Conservation (phyloP, 129 eudicot genomes). For the Lactuca sativa region DNA sequence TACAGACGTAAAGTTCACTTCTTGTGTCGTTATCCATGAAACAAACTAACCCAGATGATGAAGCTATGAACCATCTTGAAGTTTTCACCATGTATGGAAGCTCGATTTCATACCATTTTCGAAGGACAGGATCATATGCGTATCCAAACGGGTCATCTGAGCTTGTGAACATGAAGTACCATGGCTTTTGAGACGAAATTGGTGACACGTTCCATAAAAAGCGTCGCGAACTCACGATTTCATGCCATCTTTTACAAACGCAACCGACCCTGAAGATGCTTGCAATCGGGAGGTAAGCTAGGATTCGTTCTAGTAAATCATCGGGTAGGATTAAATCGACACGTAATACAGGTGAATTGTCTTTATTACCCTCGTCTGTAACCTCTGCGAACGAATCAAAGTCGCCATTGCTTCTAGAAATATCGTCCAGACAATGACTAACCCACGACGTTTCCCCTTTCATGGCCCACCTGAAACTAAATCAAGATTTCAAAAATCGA, state of each 20-base stretch:
- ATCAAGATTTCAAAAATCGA: constrained; percentile 9
- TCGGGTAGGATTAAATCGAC: constrained; percentile 74
- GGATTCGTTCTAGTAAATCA: constrained; percentile 75
- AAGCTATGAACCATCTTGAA: constrained; percentile 76
- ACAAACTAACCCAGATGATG: constrained; percentile 86
- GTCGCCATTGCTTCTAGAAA: constrained; percentile 24
- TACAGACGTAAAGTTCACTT: constrained; percentile 73
- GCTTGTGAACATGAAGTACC: constrained; percentile 97
- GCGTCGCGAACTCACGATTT: constrained; percentile 70
- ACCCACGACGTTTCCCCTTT: constrained; percentile 85
- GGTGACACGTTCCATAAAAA: constrained; percentile 68
- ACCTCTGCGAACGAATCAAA: constrained; percentile 48
- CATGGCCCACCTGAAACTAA: constrained; percentile 47
- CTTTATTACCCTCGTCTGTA: constrained; percentile 48
- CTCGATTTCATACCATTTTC: constrained; percentile 83
- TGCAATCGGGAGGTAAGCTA: constrained; percentile 73
- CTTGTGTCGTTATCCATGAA: constrained; percentile 84
- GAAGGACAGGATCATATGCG: constrained; percentile 73
- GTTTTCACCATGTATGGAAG: constrained; percentile 78
- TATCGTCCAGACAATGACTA: constrained; percentile 51
- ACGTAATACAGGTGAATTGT: constrained; percentile 37
- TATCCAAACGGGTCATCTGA: constrained; percentile 77
- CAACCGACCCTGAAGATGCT: constrained; percentile 83
- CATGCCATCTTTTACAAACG: constrained; percentile 95
- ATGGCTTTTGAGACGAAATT: constrained; percentile 57